These are phyloP conservation scores for Solanum megistacrolobum DNA, from an alignment of 257 asterid genomes.

Conservation along the genomic window DNA sequence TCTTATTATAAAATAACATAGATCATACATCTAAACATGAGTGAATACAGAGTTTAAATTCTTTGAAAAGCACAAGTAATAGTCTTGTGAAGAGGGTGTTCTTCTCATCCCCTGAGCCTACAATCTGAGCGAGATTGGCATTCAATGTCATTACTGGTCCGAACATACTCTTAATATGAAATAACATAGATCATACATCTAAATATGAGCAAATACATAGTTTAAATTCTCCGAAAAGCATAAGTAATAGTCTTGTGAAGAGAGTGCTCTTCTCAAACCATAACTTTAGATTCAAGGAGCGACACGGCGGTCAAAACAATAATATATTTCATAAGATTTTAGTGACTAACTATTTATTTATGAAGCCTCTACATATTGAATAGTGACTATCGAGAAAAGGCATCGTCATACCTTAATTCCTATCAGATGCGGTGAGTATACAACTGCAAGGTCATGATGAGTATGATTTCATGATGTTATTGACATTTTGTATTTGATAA, in stretches of 20 bases:
- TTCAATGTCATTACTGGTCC: background rate
- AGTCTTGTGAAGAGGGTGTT: too few species aligned
- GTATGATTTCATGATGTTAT: too few species aligned
- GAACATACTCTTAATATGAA: background rate
- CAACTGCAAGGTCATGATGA: background rate
- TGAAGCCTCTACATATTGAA: background rate
- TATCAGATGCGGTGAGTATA: too few species aligned
- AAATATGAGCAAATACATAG: background rate
- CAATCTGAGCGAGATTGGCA: background rate
- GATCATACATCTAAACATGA: too few species aligned
- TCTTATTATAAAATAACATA: too few species aligned
- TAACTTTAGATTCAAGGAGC: background rate
- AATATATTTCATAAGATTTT: too few species aligned
- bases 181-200: background rate
- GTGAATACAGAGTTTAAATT: too few species aligned
- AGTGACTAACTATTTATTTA: background rate
- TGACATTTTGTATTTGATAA: background rate
- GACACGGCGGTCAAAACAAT: background rate
- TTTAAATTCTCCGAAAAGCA: background rate
- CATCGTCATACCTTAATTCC: background rate
- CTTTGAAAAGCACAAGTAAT: too few species aligned
- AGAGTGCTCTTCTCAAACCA: background rate
- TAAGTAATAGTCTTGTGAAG: background rate
- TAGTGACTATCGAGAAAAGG: background rate
- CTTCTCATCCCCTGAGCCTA: background rate